Percentiles rank a stretch among this genome's conserved stretches.
Conservation (phyloP, 305 asterid species). For the Fraxinus xanthoxyloides region DNA sequence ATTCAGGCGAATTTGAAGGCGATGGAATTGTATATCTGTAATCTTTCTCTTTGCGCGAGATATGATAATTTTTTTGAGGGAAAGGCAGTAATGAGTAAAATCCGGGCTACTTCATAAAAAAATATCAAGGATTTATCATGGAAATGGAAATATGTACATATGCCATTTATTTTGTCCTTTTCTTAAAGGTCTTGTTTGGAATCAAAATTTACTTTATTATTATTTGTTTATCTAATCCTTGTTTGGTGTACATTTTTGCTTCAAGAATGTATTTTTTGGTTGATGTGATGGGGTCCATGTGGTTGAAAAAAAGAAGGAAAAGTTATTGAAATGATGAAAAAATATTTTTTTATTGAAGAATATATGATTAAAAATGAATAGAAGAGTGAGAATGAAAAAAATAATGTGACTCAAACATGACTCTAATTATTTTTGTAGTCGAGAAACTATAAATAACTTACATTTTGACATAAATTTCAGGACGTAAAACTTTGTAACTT, state of each 20-base stretch:
- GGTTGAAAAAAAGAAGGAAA: no score
- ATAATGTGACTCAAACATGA: no score
- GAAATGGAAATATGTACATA: background rate
- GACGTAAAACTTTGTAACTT: background rate
- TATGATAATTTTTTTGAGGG: slow-evolving; percentile 32
- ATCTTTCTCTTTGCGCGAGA: slow-evolving; percentile 5
- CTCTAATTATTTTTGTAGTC: background rate
- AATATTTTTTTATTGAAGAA: no score
- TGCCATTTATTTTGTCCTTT: slow-evolving; percentile 24
- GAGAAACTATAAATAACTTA: background rate
- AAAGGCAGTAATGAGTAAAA: slow-evolving; percentile 28
- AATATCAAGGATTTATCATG: background rate
- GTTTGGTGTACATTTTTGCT: no score
- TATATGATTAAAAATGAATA: no score
- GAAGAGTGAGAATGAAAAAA: no score
- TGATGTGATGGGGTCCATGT: no score
- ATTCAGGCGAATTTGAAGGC: slow-evolving; percentile 23
- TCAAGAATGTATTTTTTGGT: no score
- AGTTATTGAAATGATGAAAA: no score
- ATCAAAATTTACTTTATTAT: background rate
- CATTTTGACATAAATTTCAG: background rate
- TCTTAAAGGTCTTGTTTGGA: slow-evolving; percentile 21
- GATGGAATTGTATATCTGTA: slow-evolving; percentile 10
- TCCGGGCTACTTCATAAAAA: slow-evolving; percentile 6
- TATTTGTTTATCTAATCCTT: no score